Percentiles rank a stretch among this genome's conserved stretches.
These are phyloP conservation scores for Circinella minor DNA, from an alignment of 371 early-diverging fungal species.

Conservation along the genomic window DNA sequence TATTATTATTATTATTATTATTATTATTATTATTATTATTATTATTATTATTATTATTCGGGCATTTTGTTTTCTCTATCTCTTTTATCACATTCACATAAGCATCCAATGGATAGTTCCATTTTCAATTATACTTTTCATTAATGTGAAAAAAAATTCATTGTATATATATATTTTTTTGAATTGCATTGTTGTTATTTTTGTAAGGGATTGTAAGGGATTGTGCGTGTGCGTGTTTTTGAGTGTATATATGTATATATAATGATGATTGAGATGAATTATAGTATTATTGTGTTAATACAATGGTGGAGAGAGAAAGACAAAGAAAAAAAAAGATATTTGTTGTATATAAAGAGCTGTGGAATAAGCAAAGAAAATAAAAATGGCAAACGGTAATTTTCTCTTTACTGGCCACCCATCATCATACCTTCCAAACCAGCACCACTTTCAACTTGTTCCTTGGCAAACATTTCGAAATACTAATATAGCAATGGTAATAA, in stretches of 20 bases:
- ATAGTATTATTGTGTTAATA: conserved; percentile 5
- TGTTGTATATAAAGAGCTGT: no score
- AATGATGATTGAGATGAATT: conserved; percentile 8
- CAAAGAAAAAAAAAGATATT: background rate
- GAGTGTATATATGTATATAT: background rate
- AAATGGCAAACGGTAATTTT: background rate
- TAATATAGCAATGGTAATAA: conserved; percentile 9
- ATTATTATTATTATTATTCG: no score
- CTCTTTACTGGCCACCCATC: conserved; percentile 24
- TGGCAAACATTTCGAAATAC: conserved; percentile 98
- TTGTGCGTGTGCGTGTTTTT: background rate
- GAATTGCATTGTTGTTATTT: background rate
- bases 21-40: no score
- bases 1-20: no score
- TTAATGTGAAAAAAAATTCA: background rate
- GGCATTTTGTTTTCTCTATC: background rate
- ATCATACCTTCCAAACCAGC: conserved; percentile 59
- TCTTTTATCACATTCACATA: background rate
- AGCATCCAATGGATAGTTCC: background rate
- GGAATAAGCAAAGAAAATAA: background rate
- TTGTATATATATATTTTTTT: background rate
- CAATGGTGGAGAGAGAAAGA: background rate
- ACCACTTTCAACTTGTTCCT: conserved; percentile 88
- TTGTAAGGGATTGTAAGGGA: background rate
- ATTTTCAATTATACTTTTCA: conserved; percentile 7